A percentile compares a stretch with the other conserved stretches of the same genome.
phyloP scores from a whole-genome alignment of 2,329 filamentous ascomycete genomes.

The Fusarium pseudonygamai region DNA sequence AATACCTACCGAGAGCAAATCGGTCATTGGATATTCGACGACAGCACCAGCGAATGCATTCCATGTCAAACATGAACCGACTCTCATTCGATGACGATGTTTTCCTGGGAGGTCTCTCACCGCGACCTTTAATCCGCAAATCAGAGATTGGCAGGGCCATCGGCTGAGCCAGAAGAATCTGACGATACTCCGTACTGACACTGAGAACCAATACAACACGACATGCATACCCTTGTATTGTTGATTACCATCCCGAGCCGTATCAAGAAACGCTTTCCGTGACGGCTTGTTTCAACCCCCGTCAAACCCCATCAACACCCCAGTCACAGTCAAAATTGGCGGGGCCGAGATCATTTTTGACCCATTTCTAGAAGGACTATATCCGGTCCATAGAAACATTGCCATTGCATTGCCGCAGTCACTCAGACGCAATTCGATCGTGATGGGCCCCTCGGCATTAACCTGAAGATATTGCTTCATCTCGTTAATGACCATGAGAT shows the following conservation, averaged over 20 bases:
- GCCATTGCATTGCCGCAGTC: not conserved
- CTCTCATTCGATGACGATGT: constrained; percentile 59
- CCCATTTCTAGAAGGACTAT: constrained; percentile 16
- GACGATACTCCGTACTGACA: constrained; percentile 1
- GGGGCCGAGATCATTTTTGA: constrained; percentile 33
- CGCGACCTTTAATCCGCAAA: constrained; percentile 57
- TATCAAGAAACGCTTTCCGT: constrained; percentile 29
- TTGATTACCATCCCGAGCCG: constrained; percentile 22
- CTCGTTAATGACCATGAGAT: constrained; percentile 13
- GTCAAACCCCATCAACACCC: constrained; percentile 16
- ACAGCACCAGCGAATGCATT: constrained; percentile 50
- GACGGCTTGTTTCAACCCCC: constrained; percentile 38
- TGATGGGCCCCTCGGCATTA: constrained; percentile 27
- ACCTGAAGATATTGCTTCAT: constrained; percentile 17
- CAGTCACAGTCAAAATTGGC: constrained; percentile 19
- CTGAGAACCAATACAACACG: not conserved
- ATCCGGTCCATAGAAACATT: constrained; percentile 4
- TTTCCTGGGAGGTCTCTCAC: constrained; percentile 57
- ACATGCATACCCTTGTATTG: constrained; percentile 14
- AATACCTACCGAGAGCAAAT: constrained; percentile 40
- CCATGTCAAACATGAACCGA: constrained; percentile 53
- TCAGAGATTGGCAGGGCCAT: constrained; percentile 64
- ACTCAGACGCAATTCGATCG: constrained; percentile 2
- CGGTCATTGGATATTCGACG: constrained; percentile 37
- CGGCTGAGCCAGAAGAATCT: constrained; percentile 52